Evolutionary conservation across 192 early-diverging fungal species (phyloP).

Genomic region (Coemansia aciculifera): DNA sequence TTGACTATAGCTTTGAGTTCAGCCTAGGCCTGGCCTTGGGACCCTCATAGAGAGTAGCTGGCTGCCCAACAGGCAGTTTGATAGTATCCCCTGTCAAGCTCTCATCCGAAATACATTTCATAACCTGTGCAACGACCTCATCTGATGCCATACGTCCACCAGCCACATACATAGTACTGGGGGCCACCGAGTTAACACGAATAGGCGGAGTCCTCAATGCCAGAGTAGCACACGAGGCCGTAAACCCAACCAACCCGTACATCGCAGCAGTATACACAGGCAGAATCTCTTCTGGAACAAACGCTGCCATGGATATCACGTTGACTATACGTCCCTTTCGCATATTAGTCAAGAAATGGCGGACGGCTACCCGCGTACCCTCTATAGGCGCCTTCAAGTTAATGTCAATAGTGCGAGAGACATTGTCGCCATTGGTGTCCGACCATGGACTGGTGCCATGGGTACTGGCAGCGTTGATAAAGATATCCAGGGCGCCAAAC

Average conservation of each 20-base stretch:
- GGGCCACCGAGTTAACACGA: conserved; percentile 66
- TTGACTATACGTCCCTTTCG: conserved; percentile 70
- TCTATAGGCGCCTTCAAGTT: conserved; percentile 75
- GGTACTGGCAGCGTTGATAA: conserved; percentile 67
- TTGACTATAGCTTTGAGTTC: not conserved
- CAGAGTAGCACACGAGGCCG: conserved; percentile 51
- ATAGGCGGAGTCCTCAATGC: conserved; percentile 44
- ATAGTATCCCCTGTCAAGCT: conserved; percentile 55
- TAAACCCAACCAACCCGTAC: conserved; percentile 70
- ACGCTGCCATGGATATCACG: conserved; percentile 72
- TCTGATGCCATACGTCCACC: conserved; percentile 28
- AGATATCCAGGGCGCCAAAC: conserved; percentile 63
- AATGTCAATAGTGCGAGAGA: conserved; percentile 65
- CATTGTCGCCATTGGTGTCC: conserved; percentile 48
- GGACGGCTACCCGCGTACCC: conserved; percentile 70
- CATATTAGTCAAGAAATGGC: conserved; percentile 52
- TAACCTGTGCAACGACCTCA: conserved; percentile 60
- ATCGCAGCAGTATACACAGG: conserved; percentile 79
- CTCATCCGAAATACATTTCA: conserved; percentile 63
- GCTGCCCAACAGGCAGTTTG: conserved; percentile 9
- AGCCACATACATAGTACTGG: conserved; percentile 55
- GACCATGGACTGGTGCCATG: conserved; percentile 47
- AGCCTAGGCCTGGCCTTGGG: not conserved
- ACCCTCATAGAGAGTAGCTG: not conserved
- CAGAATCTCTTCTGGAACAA: conserved; percentile 54